Evolutionary conservation across 306 rosid genomes (phyloP).

Genomic region (Pyrus betulifolia): DNA sequence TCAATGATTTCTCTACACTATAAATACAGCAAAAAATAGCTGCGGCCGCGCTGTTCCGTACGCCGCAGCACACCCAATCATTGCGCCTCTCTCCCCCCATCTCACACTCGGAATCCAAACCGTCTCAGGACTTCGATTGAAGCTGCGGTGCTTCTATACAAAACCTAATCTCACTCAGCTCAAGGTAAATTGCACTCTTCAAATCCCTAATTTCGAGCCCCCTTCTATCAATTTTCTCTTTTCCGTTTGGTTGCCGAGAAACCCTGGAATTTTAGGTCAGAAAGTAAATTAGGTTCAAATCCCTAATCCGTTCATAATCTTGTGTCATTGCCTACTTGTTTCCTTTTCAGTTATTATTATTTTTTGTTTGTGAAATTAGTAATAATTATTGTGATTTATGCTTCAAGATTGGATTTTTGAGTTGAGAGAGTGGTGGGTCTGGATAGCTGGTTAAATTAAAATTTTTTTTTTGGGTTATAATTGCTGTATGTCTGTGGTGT

Average conservation of each 20-base stretch:
- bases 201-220: conserved; percentile 14
- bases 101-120: background rate
- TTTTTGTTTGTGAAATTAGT: background rate
- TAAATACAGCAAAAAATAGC: background rate
- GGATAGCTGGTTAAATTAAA: background rate
- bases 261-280: background rate
- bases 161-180: conserved; percentile 5
- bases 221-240: background rate
- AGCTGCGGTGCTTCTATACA: background rate
- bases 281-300: background rate
- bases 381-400: background rate
- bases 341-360: background rate
- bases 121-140: background rate
- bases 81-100: background rate
- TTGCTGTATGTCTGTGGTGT: background rate
- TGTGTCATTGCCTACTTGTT: background rate
- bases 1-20: background rate
- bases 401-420: conserved; percentile 1
- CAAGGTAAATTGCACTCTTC: conserved; percentile 7
- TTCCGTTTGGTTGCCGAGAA: background rate
- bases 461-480: background rate
- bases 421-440: background rate
- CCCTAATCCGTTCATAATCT: background rate
- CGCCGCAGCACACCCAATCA: conserved; percentile 11
- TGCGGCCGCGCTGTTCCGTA: conserved; percentile 1